A percentile compares a stretch with the other conserved stretches of the same genome.
phyloP scores from a whole-genome alignment of 1,284 basidiomycete species.

The Spongispora temasekensis region DNA sequence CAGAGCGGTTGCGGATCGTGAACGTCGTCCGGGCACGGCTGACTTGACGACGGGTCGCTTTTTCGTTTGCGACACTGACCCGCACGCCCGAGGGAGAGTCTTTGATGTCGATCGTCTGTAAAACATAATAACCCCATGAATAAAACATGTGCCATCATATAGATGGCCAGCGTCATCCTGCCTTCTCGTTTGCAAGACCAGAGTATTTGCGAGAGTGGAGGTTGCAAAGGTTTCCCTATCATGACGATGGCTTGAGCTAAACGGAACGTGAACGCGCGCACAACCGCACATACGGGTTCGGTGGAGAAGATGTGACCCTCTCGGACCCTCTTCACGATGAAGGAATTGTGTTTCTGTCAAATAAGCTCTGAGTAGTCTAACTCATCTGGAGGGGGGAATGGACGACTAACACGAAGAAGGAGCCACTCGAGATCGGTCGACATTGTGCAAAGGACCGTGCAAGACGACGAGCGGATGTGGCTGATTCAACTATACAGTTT shows the following conservation, averaged over 20 bases:
- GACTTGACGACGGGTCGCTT: conserved; percentile 59
- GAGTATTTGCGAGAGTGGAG: conserved; percentile 89
- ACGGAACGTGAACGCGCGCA: neutral
- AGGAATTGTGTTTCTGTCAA: conserved; percentile 77
- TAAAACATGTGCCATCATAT: neutral
- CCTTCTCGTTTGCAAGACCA: conserved; percentile 83
- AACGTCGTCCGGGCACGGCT: conserved; percentile 49
- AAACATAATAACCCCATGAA: neutral
- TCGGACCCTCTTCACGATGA: conserved; percentile 73
- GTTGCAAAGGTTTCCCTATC: conserved; percentile 83
- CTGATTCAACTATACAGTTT: conserved; percentile 35
- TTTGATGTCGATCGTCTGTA: conserved; percentile 67
- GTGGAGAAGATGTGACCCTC: conserved; percentile 80
- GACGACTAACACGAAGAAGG: conserved; percentile 71
- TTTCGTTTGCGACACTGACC: conserved; percentile 71
- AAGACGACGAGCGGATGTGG: conserved; percentile 33
- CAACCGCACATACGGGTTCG: conserved; percentile 69
- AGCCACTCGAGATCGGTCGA: conserved; percentile 89
- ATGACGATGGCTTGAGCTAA: conserved; percentile 3
- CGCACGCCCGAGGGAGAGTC: conserved; percentile 63
- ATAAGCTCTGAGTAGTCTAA: neutral
- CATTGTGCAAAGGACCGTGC: conserved; percentile 50
- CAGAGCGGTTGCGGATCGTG: conserved; percentile 70
- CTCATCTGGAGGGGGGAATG: no score
- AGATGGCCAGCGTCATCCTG: conserved; percentile 37